Conservation (phyloP, 2,329 filamentous ascomycete species). For the Ophiostoma sp. region DNA sequence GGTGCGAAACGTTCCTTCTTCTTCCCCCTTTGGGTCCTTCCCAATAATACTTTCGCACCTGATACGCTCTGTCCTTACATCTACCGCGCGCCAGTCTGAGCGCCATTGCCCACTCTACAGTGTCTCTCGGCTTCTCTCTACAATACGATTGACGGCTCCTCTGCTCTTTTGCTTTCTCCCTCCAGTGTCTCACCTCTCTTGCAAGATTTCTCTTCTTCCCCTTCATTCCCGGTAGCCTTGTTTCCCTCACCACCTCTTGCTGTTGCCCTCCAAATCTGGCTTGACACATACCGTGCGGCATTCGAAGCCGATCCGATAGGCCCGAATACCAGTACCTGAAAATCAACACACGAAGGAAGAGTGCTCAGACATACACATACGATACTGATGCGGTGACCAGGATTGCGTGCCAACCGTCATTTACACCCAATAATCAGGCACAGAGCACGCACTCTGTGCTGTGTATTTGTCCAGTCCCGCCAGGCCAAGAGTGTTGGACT, state of each 20-base stretch:
- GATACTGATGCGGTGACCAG: not conserved
- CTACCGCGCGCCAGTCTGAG: not conserved
- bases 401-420: not conserved
- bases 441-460: not conserved
- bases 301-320: not conserved
- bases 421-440: not conserved
- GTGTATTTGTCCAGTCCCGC: not conserved
- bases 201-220: not conserved
- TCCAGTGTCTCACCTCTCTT: not conserved
- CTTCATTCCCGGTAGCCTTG: conserved; percentile 9
- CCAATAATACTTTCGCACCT: not conserved
- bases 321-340: not conserved
- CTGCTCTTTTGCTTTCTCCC: not conserved
- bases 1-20: not conserved
- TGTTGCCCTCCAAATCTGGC: not conserved
- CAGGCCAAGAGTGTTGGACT: not conserved
- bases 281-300: not conserved
- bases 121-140: not conserved
- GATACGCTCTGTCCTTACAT: not conserved
- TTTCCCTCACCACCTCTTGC: not conserved
- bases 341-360: not conserved
- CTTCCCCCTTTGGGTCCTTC: not conserved
- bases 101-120: not conserved
- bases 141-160: not conserved
- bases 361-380: not conserved